Evolutionary conservation across 2,329 filamentous ascomycete species (phyloP), one percentile per base, ranked within the genome.

Genomic region (Tolypocladium ophioglossoides): DNA sequence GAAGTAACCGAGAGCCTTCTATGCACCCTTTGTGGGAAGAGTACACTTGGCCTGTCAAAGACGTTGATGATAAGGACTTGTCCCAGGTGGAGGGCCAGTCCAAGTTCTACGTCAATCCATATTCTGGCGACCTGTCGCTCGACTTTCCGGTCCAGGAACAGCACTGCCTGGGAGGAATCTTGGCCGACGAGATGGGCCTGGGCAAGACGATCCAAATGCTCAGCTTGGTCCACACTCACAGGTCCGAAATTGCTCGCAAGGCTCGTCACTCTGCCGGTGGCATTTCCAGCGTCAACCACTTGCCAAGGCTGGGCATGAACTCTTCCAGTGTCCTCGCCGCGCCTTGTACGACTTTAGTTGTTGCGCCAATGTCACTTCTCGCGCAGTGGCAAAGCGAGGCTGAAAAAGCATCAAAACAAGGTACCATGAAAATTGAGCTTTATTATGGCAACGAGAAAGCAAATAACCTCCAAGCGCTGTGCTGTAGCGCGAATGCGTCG

Each of bases 171-270:
- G 94, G 94, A 47, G 94, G 94, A 7, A 89, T 99, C 55, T 74
- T 99, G 44, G 94, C 94, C 10, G 94, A 99, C 64, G 88, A 97
- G 70, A 99, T 99, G 94, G 94, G 94, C 49, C 76, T 99, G 2
- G 94, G 94, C 37, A 99, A 99, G 74, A 99, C 94, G 0, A 97
- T 99, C 52, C 92, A 99, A 66, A 97, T 99, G 91, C 82, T 99
- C 57, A 94, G 90, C 70, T 74, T 99, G 51, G 81, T 99, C 6
- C 94, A 99, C 67, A 83, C 89, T 0, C 89, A 97, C 66, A 83
- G 81, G 57, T 85, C 83, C 4, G 77, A 85, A 24, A 65, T 75
- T 16, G 73, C 75, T 4, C 63, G 69, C 16, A 64, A 68, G 27
- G 66, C 71, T 22, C 70, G 72, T n/a, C 60, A 63, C 7, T 57